Evolutionary conservation across 1,284 basidiomycete genomes (phyloP).

Genomic region (Cryptococcus sp.): DNA sequence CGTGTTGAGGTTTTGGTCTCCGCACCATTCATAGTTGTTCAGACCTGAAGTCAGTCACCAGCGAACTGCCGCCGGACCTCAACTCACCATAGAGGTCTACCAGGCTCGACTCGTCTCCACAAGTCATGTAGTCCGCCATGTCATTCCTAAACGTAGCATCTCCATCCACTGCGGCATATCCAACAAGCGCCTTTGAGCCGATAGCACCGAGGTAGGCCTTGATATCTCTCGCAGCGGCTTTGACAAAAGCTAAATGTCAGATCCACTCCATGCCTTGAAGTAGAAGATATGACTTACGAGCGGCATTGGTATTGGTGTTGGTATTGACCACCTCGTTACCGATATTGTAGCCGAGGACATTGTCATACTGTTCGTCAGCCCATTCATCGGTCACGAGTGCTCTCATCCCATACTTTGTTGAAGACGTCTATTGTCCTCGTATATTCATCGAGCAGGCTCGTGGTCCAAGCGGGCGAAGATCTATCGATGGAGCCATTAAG

Average conservation of each 20-base stretch:
- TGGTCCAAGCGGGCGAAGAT: slow-evolving; percentile 68
- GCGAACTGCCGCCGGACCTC: too few species aligned
- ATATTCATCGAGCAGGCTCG: slow-evolving; percentile 74
- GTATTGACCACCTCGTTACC: slow-evolving; percentile 79
- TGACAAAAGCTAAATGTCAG: slow-evolving; percentile 59
- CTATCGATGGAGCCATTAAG: slow-evolving; percentile 82
- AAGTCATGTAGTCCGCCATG: slow-evolving; percentile 74
- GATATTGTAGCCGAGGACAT: slow-evolving; percentile 73
- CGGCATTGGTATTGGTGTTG: slow-evolving; percentile 57
- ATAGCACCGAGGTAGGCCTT: slow-evolving; percentile 76
- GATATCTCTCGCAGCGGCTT: slow-evolving; percentile 81
- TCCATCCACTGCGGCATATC: slow-evolving; percentile 81
- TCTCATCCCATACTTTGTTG: slow-evolving; percentile 46
- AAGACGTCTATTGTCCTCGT: slow-evolving; percentile 71
- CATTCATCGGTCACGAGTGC: neutral
- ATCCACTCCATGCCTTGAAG: neutral
- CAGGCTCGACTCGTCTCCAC: slow-evolving; percentile 62
- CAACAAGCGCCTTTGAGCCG: slow-evolving; percentile 63
- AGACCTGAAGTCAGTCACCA: slow-evolving; percentile 21
- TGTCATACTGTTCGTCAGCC: slow-evolving; percentile 60
- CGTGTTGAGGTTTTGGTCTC: slow-evolving; percentile 56
- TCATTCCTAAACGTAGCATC: slow-evolving; percentile 59
- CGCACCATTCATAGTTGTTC: slow-evolving; percentile 65
- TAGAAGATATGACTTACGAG: slow-evolving; percentile 45
- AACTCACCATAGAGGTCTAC: slow-evolving; percentile 83